phyloP scores from a whole-genome alignment of 148 eudicot species.

The Camellia japonica region DNA sequence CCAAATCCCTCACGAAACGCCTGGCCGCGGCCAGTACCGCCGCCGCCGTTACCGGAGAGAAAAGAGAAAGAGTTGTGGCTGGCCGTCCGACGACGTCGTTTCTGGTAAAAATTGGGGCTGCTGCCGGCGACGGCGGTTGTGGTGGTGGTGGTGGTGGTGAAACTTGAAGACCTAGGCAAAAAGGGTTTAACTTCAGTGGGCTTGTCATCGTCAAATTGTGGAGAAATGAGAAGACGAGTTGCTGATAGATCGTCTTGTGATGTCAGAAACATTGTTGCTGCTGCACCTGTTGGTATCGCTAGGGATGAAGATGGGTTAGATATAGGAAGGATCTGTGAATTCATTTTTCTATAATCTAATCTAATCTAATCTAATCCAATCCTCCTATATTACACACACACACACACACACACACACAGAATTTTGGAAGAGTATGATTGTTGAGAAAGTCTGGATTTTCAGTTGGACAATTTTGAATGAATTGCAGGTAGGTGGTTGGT shows the following conservation, averaged over 20 bases:
- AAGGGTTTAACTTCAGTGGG: neutral
- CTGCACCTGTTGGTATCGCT: neutral
- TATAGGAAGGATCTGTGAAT: slow-evolving; percentile 7
- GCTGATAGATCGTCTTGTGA: slow-evolving; percentile 11
- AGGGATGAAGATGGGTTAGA: neutral
- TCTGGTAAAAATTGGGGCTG: slow-evolving; percentile 4
- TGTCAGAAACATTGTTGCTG: neutral
- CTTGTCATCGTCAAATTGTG: neutral
- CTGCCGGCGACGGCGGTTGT: neutral
- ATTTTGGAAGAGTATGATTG: no score
- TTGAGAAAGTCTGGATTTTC: no score
- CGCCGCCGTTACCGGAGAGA: neutral
- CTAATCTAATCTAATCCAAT: no score
- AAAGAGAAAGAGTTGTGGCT: neutral
- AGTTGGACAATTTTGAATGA: no score
- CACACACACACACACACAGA: no score
- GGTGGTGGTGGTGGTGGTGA: neutral
- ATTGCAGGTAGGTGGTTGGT: neutral
- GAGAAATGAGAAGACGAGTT: slow-evolving; percentile 15
- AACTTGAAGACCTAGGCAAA: slow-evolving; percentile 13
- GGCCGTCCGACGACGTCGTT: slow-evolving; percentile 11
- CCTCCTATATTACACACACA: no score
- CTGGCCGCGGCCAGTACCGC: neutral
- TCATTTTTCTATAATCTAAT: neutral
- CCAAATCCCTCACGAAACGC: slow-evolving; percentile 7